Conservation (phyloP, 2,329 filamentous ascomycete species). For the Chaetomiaceae sp. region DNA sequence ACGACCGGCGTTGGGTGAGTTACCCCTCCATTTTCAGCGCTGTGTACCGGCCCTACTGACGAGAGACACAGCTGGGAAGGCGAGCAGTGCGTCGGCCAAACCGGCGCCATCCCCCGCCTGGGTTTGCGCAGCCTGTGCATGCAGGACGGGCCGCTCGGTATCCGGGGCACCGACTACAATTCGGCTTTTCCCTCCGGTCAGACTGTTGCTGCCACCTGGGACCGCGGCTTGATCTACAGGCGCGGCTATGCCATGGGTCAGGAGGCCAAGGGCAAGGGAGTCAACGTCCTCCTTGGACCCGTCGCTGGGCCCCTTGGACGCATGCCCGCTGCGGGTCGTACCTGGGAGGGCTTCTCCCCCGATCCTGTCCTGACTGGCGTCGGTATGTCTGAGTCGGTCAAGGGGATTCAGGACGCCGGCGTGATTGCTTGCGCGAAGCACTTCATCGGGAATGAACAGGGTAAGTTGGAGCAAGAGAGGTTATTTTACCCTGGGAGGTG, state of each 20-base stretch:
- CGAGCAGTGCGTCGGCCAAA: constrained; percentile 74
- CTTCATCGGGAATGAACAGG: constrained; percentile 65
- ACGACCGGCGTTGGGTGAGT: constrained; percentile 83
- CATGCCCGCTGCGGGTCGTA: constrained; percentile 61
- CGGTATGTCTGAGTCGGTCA: constrained; percentile 67
- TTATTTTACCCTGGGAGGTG: too few relatives aligned
- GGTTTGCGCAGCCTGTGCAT: constrained; percentile 72
- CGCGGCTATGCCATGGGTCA: constrained; percentile 68
- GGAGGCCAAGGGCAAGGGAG: constrained; percentile 68
- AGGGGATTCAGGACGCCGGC: constrained; percentile 74
- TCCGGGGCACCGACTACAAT: constrained; percentile 72
- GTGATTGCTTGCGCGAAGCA: constrained; percentile 77
- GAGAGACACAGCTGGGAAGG: constrained; percentile 52
- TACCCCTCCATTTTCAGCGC: neutral
- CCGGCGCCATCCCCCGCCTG: constrained; percentile 64
- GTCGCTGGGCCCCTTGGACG: constrained; percentile 70
- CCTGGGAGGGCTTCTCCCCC: constrained; percentile 68
- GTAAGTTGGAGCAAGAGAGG: constrained; percentile 24
- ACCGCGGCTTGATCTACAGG: constrained; percentile 64
- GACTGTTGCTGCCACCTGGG: constrained; percentile 79
- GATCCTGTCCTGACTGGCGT: constrained; percentile 73
- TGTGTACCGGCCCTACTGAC: neutral
- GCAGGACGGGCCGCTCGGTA: constrained; percentile 79
- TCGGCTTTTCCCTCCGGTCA: constrained; percentile 77
- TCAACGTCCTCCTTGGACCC: constrained; percentile 69